Conservation (phyloP, 352 stramenopile species). For the Phytopythium chamaehyphon region DNA sequence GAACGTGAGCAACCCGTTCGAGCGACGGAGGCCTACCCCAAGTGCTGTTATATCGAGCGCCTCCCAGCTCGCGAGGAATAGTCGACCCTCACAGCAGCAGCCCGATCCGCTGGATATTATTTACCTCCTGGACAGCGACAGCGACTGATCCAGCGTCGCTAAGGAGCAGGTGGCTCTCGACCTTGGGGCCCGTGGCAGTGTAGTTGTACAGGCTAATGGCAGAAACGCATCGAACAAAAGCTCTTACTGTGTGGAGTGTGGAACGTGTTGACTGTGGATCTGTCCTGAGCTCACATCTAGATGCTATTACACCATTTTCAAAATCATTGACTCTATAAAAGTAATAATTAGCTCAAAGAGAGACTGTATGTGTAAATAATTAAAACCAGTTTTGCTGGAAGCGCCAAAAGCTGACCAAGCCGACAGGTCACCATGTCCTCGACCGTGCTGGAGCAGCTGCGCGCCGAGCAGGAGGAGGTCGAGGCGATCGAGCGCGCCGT, state of each 20-base stretch:
- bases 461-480: conserved; percentile 75
- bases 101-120: conserved; percentile 61
- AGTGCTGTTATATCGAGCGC: not conserved
- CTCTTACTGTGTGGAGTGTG: too few species aligned
- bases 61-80: conserved; percentile 11
- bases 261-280: too few species aligned
- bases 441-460: conserved; percentile 80
- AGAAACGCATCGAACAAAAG: not conserved
- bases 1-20: conserved; percentile 46
- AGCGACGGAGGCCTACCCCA: conserved; percentile 22
- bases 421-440: conserved; percentile 56
- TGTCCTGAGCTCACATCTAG: too few species aligned
- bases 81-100: conserved; percentile 12
- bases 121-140: conserved; percentile 76
- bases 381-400: too few species aligned
- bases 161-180: not conserved
- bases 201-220: not conserved
- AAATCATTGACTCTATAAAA: too few species aligned
- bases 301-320: too few species aligned
- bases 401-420: too few species aligned
- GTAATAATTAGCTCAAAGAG: too few species aligned
- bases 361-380: too few species aligned
- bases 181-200: too few species aligned
- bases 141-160: conserved; percentile 32
- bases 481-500: conserved; percentile 72